Evolutionary conservation across 192 early-diverging fungal species (phyloP), one percentile per base, ranked within the genome.

Genomic region (Backusella australiensis): DNA sequence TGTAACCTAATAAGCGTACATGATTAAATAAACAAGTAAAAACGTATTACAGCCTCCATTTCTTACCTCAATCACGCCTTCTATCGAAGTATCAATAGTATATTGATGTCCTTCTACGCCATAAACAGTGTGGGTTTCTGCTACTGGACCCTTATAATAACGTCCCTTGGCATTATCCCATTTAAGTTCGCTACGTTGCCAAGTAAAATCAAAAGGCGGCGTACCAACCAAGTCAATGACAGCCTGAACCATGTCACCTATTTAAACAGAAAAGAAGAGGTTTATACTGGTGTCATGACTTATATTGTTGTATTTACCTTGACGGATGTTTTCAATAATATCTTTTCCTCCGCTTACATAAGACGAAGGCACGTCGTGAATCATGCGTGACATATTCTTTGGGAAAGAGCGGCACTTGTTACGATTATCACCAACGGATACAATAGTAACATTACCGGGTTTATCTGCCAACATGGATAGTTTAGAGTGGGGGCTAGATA

Each of bases 181-280:
- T 12, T 84, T 74, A 29, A 84, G 39, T 65, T 84, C 79, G 56
- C 79, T 84, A 36, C 83, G 75, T 44, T 71, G 78, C 79, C 83
- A 86, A 29, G 77, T 81, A 67, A 86, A 86, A 36, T 80, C 76
- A 76, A 86, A 86, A 26, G 85, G 85, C 14, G 85, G 83, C 12
- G 70, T 79, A 52, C 85, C 85, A 59, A 84, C 67, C n/a, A 86
- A 72, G n/a, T 86, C 78, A 17, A 86, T 73, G 14, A 78, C 75
- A 15, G 81, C 81, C 53, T 86, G 78, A 9, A 76, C 78, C 78
- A 80, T 80, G 38, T 86, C 85, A 23, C 85, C 79, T 80, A 67
- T 29, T 32, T 15, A 67, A 72, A 52, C 4, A 35, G 9, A 29
- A 67, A 21, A 71, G 21, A 46, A 72, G 15, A 11, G n/a, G 21